phyloP scores from a whole-genome alignment of 768 basidiomycete species.

The Lepiota subincarnata region DNA sequence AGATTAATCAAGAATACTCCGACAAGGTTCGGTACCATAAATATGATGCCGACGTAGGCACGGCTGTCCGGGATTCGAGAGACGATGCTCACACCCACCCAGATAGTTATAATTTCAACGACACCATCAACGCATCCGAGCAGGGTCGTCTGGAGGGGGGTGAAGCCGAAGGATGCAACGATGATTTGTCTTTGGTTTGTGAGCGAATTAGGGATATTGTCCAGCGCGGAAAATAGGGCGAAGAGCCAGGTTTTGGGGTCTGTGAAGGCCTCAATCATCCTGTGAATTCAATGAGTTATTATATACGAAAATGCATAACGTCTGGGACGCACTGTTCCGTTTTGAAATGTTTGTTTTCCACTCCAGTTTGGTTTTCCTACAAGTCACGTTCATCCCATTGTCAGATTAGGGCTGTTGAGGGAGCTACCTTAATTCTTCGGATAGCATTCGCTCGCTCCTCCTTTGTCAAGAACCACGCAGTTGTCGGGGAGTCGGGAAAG shows the following conservation, averaged over 20 bases:
- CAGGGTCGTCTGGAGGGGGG: slow-evolving; percentile 59
- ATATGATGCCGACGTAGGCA: slow-evolving; percentile 60
- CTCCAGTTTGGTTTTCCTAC: slow-evolving; percentile 72
- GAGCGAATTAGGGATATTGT: slow-evolving; percentile 61
- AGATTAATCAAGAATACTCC: slow-evolving; percentile 60
- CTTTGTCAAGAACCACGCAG: slow-evolving; percentile 67
- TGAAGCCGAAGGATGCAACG: slow-evolving; percentile 63
- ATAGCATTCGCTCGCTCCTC: slow-evolving; percentile 64
- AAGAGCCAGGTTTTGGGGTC: slow-evolving; percentile 80
- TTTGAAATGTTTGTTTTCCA: slow-evolving; percentile 81
- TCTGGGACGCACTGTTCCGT: slow-evolving; percentile 58
- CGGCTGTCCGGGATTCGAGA: slow-evolving; percentile 53
- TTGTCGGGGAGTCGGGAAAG: slow-evolving; percentile 74
- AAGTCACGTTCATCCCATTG: not conserved
- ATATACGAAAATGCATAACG: not conserved
- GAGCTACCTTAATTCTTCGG: slow-evolving; percentile 53
- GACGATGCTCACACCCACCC: slow-evolving; percentile 55
- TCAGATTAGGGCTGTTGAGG: not conserved
- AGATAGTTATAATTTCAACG: slow-evolving; percentile 68
- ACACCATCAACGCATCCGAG: slow-evolving; percentile 63
- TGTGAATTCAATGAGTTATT: slow-evolving; percentile 20
- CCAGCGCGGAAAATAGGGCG: slow-evolving; percentile 58
- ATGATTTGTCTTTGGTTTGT: slow-evolving; percentile 67
- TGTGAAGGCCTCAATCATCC: slow-evolving; percentile 61
- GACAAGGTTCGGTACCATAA: slow-evolving; percentile 60